A percentile compares a stretch with the other conserved stretches of the same genome.
phyloP scores from a whole-genome alignment of 441 rosid species.

The Syzygium syzygioides region DNA sequence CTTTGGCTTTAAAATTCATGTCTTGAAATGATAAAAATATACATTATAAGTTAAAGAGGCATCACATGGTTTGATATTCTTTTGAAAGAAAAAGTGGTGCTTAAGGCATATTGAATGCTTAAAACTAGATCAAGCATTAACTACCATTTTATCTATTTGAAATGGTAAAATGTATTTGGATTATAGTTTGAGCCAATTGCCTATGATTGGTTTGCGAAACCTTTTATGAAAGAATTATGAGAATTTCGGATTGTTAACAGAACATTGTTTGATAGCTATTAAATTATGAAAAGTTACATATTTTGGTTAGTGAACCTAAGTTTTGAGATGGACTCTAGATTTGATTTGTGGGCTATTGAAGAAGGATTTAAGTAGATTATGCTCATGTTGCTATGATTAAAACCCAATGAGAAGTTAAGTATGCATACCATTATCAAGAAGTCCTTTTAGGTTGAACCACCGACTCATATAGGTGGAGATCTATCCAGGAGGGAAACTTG shows the following conservation, averaged over 20 bases:
- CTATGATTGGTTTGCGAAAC: background rate
- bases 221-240: background rate
- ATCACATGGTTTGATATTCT: background rate
- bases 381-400: background rate
- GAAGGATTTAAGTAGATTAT: background rate
- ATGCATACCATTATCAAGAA: background rate
- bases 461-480: background rate
- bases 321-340: background rate
- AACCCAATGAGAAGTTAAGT: background rate
- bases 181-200: background rate
- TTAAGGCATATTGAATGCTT: background rate
- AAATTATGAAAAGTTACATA: background rate
- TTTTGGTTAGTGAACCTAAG: background rate
- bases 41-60: background rate
- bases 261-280: too few relatives aligned
- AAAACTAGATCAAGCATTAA: too few relatives aligned
- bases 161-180: background rate
- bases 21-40: background rate
- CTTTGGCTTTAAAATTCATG: background rate
- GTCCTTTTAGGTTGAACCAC: background rate
- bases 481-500: background rate
- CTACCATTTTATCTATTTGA: too few relatives aligned
- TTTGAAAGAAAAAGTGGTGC: background rate
- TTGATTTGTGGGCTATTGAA: background rate
- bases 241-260: too few relatives aligned